phyloP scores from a whole-genome alignment of 2,329 filamentous ascomycete genomes.

The Neobulgaria alba region DNA sequence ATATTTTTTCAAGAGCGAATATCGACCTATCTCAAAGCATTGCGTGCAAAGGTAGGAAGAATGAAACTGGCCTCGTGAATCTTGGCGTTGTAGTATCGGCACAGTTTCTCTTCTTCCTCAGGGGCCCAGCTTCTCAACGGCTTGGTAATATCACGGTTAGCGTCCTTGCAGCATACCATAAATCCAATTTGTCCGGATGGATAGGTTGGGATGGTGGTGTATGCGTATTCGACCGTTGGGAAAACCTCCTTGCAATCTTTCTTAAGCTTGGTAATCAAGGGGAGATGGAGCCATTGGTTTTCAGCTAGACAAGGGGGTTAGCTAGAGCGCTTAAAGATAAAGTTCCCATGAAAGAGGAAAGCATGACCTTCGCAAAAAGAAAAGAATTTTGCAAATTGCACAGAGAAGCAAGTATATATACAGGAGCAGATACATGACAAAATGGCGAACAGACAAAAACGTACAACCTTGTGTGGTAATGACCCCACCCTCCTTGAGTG shows the following conservation, averaged over 20 bases:
- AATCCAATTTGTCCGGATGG: slow-evolving; percentile 98
- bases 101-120: slow-evolving; percentile 88
- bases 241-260: slow-evolving; percentile 96
- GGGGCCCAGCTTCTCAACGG: slow-evolving; percentile 72
- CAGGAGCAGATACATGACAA: slow-evolving; percentile 1
- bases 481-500: slow-evolving; percentile 89
- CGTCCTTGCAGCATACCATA: slow-evolving; percentile 99
- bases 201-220: slow-evolving; percentile 99
- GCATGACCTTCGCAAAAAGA: too few relatives aligned
- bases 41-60: slow-evolving; percentile 85
- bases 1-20: too few relatives aligned
- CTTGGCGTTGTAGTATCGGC: slow-evolving; percentile 95
- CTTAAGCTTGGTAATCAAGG: slow-evolving; percentile 89
- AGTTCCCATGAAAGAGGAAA: too few relatives aligned
- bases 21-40: slow-evolving; percentile 57
- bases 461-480: slow-evolving; percentile 99
- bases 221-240: slow-evolving; percentile 95
- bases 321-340: too few relatives aligned
- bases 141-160: slow-evolving; percentile 71
- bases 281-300: slow-evolving; percentile 98
- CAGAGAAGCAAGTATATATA: slow-evolving; percentile 2
- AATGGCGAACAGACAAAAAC: slow-evolving; percentile 53
- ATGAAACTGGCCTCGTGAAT: slow-evolving; percentile 94
- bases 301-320: slow-evolving; percentile 54
- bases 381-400: slow-evolving; percentile 1